Percentiles rank a stretch among this genome's conserved stretches.
These are phyloP conservation scores for Meyerozyma guilliermondii DNA, from an alignment of 1,139 yeast genomes.

Conservation along the genomic window DNA sequence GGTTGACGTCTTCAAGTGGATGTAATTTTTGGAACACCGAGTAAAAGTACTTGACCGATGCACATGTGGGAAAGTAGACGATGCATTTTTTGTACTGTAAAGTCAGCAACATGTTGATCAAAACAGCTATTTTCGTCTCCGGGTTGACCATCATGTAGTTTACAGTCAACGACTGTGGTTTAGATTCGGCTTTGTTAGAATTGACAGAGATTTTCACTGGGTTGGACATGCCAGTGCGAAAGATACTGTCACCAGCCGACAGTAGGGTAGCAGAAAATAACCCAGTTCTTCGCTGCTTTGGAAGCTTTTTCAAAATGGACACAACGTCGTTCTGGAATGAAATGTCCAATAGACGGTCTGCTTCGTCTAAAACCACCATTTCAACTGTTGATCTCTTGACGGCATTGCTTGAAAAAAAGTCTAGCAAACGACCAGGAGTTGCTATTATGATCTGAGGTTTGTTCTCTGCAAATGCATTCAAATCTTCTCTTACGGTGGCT, in stretches of 20 bases:
- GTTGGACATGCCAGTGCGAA: slow-evolving; percentile 79
- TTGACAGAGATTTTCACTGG: slow-evolving; percentile 83
- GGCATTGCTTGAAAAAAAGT: slow-evolving; percentile 51
- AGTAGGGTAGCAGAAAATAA: slow-evolving; percentile 87
- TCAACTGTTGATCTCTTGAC: slow-evolving; percentile 62
- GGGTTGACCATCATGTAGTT: slow-evolving; percentile 61
- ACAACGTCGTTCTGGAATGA: slow-evolving; percentile 72
- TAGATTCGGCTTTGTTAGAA: slow-evolving; percentile 22
- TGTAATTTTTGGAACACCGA: slow-evolving; percentile 38
- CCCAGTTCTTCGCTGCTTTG: slow-evolving; percentile 92
- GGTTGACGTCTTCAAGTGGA: slow-evolving; percentile 28
- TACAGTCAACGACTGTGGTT: slow-evolving; percentile 64
- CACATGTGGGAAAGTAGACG: slow-evolving; percentile 89
- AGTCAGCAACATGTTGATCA: slow-evolving; percentile 50
- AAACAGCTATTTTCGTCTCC: slow-evolving; percentile 50
- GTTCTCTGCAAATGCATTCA: slow-evolving; percentile 47
- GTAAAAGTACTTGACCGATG: slow-evolving; percentile 73
- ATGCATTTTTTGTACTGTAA: slow-evolving; percentile 68
- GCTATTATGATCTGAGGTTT: slow-evolving; percentile 78
- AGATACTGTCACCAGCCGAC: slow-evolving; percentile 66
- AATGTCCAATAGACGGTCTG: slow-evolving; percentile 78
- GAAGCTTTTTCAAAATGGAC: slow-evolving; percentile 59
- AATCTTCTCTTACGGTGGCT: slow-evolving; percentile 67
- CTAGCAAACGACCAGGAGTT: slow-evolving; percentile 88
- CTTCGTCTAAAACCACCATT: slow-evolving; percentile 82